These are phyloP conservation scores for Xerocomellus intermedius DNA, from an alignment of 768 basidiomycete genomes.

Conservation along the genomic window DNA sequence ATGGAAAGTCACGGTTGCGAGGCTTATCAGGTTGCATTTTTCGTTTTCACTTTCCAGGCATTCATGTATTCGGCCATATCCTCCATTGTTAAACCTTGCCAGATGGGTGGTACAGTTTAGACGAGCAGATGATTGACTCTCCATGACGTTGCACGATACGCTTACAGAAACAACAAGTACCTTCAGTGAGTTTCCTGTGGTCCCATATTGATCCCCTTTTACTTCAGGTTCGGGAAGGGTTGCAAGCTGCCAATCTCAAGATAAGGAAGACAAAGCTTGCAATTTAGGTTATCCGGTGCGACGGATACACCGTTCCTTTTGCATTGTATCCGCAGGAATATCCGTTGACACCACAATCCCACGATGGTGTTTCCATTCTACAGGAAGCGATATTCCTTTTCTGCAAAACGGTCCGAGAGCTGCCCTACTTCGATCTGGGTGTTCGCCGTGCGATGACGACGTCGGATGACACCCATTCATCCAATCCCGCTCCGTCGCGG, in stretches of 20 bases:
- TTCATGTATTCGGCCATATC: not conserved
- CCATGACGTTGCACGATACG: not conserved
- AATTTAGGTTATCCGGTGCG: not conserved
- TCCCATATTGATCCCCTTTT: not conserved
- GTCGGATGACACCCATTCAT: not conserved
- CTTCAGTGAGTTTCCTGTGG: not conserved
- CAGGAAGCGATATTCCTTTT: constrained; percentile 14
- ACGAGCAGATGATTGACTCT: not conserved
- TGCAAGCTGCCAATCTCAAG: not conserved
- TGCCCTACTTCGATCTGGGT: not conserved
- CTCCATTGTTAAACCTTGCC: not conserved
- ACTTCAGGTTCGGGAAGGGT: not conserved
- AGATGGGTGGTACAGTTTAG: not conserved
- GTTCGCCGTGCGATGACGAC: not conserved
- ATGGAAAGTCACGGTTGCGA: not conserved
- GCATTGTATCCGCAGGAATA: not conserved
- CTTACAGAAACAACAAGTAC: not conserved
- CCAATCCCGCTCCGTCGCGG: not conserved
- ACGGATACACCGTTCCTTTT: not conserved
- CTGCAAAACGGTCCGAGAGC: not conserved
- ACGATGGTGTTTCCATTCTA: not conserved
- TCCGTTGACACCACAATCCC: not conserved
- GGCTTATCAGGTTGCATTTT: not conserved
- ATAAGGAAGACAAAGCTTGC: not conserved
- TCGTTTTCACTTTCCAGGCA: not conserved